Conservation (phyloP, 106 monocot genomes). For the Dendrobium chrysotoxum region DNA sequence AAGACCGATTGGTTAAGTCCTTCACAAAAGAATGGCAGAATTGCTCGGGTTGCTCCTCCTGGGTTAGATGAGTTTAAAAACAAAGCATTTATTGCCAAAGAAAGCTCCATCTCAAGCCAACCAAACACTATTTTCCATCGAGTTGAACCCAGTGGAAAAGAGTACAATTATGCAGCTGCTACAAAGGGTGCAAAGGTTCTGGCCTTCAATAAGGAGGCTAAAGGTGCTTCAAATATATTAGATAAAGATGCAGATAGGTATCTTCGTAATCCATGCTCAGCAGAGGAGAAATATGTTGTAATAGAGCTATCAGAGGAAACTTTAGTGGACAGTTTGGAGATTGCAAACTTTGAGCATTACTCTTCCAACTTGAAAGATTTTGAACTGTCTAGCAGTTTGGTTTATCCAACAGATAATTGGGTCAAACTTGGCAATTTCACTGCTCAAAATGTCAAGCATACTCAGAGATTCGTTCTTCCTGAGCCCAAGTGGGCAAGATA, state of each 20-base stretch:
- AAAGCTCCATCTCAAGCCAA: conserved; percentile 27
- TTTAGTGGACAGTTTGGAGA: conserved; percentile 61
- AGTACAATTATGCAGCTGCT: conserved; percentile 86
- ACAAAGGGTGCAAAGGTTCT: conserved; percentile 79
- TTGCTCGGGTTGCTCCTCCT: conserved; percentile 46
- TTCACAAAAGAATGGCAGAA: conserved; percentile 34
- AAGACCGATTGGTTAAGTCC: conserved; percentile 19
- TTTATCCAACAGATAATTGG: conserved; percentile 80
- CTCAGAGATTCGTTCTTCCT: conserved; percentile 55
- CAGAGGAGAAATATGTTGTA: conserved; percentile 69
- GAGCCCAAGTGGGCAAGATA: conserved; percentile 88
- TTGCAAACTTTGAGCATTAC: conserved; percentile 90
- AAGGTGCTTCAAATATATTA: conserved; percentile 78
- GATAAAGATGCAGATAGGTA: conserved; percentile 89
- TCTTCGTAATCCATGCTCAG: conserved; percentile 86
- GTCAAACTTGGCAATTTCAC: conserved; percentile 65
- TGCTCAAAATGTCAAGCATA: conserved; percentile 66
- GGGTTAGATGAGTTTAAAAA: conserved; percentile 76
- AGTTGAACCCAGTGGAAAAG: conserved; percentile 71
- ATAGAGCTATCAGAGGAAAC: conserved; percentile 94
- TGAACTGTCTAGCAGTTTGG: conserved; percentile 63
- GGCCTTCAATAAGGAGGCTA: conserved; percentile 82
- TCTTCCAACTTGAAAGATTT: conserved; percentile 83
- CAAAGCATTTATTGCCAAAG: conserved; percentile 47
- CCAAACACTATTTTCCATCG: conserved; percentile 44